These are phyloP conservation scores for Populus hybrid DNA, from an alignment of 441 rosid species.

Conservation along the genomic window DNA sequence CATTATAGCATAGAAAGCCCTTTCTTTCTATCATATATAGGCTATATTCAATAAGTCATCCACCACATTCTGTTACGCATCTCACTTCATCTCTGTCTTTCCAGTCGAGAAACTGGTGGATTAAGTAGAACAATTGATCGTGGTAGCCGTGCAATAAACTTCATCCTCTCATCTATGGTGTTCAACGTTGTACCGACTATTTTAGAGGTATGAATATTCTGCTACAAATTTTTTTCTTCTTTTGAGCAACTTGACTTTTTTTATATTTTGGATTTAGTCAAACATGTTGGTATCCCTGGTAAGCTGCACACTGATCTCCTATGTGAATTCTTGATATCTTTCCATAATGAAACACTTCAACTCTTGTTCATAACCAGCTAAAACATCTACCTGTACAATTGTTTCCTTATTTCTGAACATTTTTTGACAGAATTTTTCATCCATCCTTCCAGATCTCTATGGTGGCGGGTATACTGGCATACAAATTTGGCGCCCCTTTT, in stretches of 20 bases:
- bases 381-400: slow-evolving; percentile 12
- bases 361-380: slow-evolving; percentile 13
- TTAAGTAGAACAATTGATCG: slow-evolving; percentile 84
- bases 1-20: background rate
- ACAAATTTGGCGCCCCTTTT: slow-evolving; percentile 85
- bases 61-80: slow-evolving; percentile 14
- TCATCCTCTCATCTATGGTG: slow-evolving; percentile 82
- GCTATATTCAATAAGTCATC: slow-evolving; percentile 8
- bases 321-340: background rate
- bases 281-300: slow-evolving; percentile 14
- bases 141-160: slow-evolving; percentile 90
- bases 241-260: slow-evolving; percentile 14
- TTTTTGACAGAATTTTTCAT: slow-evolving; percentile 36
- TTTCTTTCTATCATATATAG: background rate
- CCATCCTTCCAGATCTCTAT: slow-evolving; percentile 69
- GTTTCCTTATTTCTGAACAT: slow-evolving; percentile 24
- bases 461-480: slow-evolving; percentile 87
- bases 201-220: slow-evolving; percentile 59
- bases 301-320: background rate
- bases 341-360: background rate
- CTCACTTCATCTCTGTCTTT: slow-evolving; percentile 26
- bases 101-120: slow-evolving; percentile 93
- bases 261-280: slow-evolving; percentile 4
- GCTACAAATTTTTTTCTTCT: slow-evolving; percentile 5
- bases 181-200: slow-evolving; percentile 90